Percentiles rank a stretch among this genome's conserved stretches.
Evolutionary conservation across 2,329 filamentous ascomycete genomes (phyloP).

Genomic region (Colletotrichum aenigma): DNA sequence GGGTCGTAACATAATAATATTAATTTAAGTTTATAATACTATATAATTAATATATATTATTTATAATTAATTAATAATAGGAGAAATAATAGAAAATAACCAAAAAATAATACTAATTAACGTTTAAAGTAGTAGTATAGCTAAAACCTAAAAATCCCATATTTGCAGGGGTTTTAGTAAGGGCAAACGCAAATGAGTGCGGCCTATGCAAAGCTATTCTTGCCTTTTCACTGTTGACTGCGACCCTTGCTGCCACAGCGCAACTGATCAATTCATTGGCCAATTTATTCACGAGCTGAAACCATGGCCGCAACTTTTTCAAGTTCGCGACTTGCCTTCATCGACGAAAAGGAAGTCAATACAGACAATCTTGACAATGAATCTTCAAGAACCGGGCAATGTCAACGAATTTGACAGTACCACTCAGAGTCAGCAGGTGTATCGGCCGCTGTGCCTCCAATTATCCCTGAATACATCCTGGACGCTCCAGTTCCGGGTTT

Average conservation of each 20-base stretch:
- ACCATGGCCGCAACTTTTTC: background rate
- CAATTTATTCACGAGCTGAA: no score
- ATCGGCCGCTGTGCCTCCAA: background rate
- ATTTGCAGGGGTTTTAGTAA: no score
- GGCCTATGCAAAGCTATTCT: no score
- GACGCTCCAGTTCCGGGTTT: accelerated
- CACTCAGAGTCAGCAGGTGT: accelerated
- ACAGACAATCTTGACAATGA: background rate
- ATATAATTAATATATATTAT: no score
- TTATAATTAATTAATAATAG: no score
- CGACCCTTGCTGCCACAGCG: accelerated
- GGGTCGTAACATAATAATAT: no score
- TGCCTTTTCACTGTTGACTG: background rate
- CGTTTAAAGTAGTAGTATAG: no score
- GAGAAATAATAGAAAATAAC: no score
- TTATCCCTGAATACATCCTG: background rate
- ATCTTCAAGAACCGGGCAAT: background rate
- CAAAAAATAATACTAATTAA: no score
- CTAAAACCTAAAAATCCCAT: no score
- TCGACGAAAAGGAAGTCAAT: accelerated
- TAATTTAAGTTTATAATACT: no score
- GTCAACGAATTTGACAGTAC: background rate
- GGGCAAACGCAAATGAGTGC: no score
- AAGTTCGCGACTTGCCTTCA: background rate
- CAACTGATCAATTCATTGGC: background rate